Conservation (phyloP, 2,329 filamentous ascomycete species). For the Aureobasidium sp. region DNA sequence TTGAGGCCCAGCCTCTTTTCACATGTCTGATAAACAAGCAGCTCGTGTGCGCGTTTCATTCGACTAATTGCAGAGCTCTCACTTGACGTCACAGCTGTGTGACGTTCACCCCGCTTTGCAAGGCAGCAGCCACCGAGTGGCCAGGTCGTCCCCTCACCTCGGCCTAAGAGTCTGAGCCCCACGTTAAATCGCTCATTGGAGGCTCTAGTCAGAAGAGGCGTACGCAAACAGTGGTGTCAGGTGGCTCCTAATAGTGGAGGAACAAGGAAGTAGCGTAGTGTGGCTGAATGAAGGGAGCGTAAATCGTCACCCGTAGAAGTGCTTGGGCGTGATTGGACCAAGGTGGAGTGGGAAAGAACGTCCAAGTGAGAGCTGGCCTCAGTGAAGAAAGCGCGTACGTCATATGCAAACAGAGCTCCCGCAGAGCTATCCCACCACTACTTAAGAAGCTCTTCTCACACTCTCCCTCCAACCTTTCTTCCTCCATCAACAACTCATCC, state of each 20-base stretch:
- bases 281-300: not conserved
- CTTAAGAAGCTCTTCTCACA: conserved; percentile 1
- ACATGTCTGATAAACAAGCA: not conserved
- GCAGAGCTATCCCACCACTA: not conserved
- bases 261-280: conserved; percentile 6
- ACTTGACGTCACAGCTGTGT: not conserved
- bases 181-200: conserved; percentile 5
- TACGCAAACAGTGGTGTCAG: conserved; percentile 4
- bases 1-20: not conserved
- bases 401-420: not conserved
- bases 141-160: conserved; percentile 3
- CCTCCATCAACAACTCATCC: conserved; percentile 5
- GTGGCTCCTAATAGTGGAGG: not conserved
- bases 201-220: not conserved
- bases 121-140: not conserved
- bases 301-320: conserved; percentile 2
- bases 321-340: not conserved
- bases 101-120: conserved; percentile 1
- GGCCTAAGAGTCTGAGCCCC: not conserved
- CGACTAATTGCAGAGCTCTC: not conserved
- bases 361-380: not conserved
- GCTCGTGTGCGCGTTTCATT: not conserved
- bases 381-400: not conserved
- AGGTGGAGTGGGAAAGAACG: not conserved
- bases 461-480: not conserved